Evolutionary conservation across 208 protist species (phyloP), one percentile per base, ranked within the genome.

Genomic region (Acanthamoeba rhysodes): DNA sequence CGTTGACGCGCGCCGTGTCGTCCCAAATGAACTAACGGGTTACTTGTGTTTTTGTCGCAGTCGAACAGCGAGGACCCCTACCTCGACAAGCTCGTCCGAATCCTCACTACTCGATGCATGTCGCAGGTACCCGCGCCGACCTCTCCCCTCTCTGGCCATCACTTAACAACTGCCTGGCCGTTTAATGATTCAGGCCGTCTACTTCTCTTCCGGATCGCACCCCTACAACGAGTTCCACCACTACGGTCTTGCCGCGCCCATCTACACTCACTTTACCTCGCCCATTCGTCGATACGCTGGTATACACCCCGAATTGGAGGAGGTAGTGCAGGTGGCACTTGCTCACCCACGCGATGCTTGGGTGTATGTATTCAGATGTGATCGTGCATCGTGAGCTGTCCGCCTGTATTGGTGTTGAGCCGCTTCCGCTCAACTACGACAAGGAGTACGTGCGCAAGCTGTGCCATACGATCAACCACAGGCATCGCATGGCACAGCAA

Each of bases 241-340:
- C 95, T 99, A 98, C 93, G 98, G 98, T 74, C 96, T 99, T 8
- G 98, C 98, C 3, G 48, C 96, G 27, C 87, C 95, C 57, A 97
- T 98, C 72, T 99, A 99, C 96, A 99, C 98, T 24, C 98, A 99
- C 95, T 99, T 99, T 87, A 99, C 98, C 8, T 99, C 98, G 57
- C 98, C 98, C 24, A 99, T 99, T 88, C 94, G 98, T 76, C 90
- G 98, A 70, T 98, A 98, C 64, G 84, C 97, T 9, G 94, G 57
- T 96, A 94, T 32, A 8, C 7, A 3, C 5, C 62, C 48, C 24
- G 0, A 12, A 2, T 59, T 7, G 27, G 0, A 6, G 34, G 12
- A 0, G 34, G 9, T 91, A 6, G 16, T 2, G 20, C 78, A 45
- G 41, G 41, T 45, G 6, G n/a, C 48, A 4, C 3, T 72, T 10